Base-by-base conservation (phyloP, 2,329 filamentous ascomycete species). In the Trichoderma citrinoviride region DNA sequence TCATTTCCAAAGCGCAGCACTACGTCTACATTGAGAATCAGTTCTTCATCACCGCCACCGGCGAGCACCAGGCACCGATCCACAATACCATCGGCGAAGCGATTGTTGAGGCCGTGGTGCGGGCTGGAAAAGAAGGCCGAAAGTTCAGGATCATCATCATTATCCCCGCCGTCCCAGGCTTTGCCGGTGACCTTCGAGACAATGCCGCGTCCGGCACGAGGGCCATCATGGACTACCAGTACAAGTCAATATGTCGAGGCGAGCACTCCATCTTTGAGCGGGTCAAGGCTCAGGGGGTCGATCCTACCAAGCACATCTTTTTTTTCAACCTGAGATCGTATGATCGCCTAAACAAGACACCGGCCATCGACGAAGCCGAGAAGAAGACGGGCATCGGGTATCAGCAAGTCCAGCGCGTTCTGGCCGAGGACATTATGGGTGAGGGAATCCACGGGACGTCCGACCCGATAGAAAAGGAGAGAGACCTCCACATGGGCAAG, bases 181-280 rank as follows among this genome's bases (percentile, higher is more conserved):
- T 99, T 71, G 93, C 94, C 0, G 94, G 94, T 52, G 94, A 98
- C 73, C 82, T 99, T 33, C 83, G 93, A 64, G 87, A 93, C 14
- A 88, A 91, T 70, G 92, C 90, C 21, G 94, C 94, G 0, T 86
- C 87, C 1, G 94, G 94, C 10, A 98, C 94, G 0, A 80, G 92
- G 55, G 94, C 93, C 12, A 99, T 98, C 72, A 98, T 99, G 92
- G 93, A 98, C 75, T 98, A 97, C 73, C 95, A 98, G 75, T 99
- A 95, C 82, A 96, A 96, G 78, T 96, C 92, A 0, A 96, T 99
- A 69, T 92, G 90, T 73, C 89, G 95, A 50, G 95, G 95, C 6
- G 90, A 96, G 68, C 83, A 98, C 74, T 97, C 92, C 5, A 98
- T 99, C 60, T 95, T 90, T 71, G 92, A 86, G 44, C 89, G 90